Conservation (phyloP, 1,139 yeast species). For the Pichia sp. region DNA sequence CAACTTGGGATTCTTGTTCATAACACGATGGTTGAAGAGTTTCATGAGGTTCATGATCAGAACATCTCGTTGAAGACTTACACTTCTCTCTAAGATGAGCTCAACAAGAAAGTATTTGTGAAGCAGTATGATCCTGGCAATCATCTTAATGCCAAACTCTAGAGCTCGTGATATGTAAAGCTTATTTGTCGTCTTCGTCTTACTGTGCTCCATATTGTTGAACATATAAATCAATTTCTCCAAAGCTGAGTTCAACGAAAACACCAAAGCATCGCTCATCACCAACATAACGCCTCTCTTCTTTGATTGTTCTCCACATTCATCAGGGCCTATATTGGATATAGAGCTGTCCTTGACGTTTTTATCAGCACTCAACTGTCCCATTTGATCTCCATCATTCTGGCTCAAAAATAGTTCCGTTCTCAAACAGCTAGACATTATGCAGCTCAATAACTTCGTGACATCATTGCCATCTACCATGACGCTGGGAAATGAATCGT, state of each 20-base stretch:
- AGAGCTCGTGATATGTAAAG: constrained; percentile 15
- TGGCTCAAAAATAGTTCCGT: too few relatives aligned
- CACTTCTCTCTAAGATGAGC: constrained; percentile 27
- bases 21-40: constrained; percentile 37
- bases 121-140: constrained; percentile 52
- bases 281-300: neutral
- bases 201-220: constrained; percentile 17
- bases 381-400: too few relatives aligned
- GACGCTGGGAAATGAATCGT: constrained; percentile 36
- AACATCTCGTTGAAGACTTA: constrained; percentile 31
- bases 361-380: too few relatives aligned
- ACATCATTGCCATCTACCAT: constrained; percentile 16
- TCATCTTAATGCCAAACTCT: constrained; percentile 31
- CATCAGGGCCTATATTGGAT: too few relatives aligned
- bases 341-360: too few relatives aligned
- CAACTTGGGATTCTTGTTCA: constrained; percentile 42
- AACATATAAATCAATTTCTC: constrained; percentile 27
- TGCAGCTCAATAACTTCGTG: constrained; percentile 19
- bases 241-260: constrained; percentile 26
- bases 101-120: constrained; percentile 38
- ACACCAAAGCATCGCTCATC: constrained; percentile 27
- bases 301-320: too few relatives aligned
- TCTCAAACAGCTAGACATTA: too few relatives aligned
- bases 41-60: constrained; percentile 40
- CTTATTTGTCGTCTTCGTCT: constrained; percentile 11